Conservation (phyloP, 2,329 filamentous ascomycete genomes). For the Didymella glomerata region DNA sequence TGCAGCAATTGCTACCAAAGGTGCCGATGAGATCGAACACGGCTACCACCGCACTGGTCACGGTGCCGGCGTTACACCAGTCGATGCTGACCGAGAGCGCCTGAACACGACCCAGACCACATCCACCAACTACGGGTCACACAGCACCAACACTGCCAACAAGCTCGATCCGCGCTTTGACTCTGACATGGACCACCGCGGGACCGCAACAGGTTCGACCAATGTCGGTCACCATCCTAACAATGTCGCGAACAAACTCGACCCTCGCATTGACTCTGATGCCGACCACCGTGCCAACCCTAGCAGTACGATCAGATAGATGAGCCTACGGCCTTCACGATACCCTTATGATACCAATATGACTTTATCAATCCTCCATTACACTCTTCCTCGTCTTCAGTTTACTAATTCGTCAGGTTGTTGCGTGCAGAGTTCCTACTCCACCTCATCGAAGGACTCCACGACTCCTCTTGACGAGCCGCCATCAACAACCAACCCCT, state of each 20-base stretch:
- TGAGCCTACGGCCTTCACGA: neutral
- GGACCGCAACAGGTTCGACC: constrained; percentile 30
- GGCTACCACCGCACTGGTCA: constrained; percentile 45
- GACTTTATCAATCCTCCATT: constrained; percentile 25
- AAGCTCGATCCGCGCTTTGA: constrained; percentile 47
- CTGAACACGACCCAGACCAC: constrained; percentile 31
- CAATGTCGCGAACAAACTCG: constrained; percentile 43
- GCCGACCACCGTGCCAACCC: constrained; percentile 40
- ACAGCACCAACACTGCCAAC: constrained; percentile 43
- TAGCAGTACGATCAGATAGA: constrained; percentile 31
- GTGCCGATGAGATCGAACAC: constrained; percentile 47
- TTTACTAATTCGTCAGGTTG: constrained; percentile 19
- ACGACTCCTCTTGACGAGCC: constrained; percentile 1
- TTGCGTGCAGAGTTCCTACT: neutral
- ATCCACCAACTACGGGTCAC: constrained; percentile 45
- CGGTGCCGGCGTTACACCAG: constrained; percentile 42
- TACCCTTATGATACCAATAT: constrained; percentile 18
- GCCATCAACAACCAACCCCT: constrained; percentile 20
- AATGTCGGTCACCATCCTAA: constrained; percentile 42
- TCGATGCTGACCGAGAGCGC: constrained; percentile 38
- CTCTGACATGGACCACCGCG: constrained; percentile 35
- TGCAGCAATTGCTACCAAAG: constrained; percentile 43
- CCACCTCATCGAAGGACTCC: neutral
- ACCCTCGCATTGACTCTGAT: constrained; percentile 39
- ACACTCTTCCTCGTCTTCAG: neutral